Conservation (phyloP, 2,329 filamentous ascomycete genomes). For the Alternaria sp. region DNA sequence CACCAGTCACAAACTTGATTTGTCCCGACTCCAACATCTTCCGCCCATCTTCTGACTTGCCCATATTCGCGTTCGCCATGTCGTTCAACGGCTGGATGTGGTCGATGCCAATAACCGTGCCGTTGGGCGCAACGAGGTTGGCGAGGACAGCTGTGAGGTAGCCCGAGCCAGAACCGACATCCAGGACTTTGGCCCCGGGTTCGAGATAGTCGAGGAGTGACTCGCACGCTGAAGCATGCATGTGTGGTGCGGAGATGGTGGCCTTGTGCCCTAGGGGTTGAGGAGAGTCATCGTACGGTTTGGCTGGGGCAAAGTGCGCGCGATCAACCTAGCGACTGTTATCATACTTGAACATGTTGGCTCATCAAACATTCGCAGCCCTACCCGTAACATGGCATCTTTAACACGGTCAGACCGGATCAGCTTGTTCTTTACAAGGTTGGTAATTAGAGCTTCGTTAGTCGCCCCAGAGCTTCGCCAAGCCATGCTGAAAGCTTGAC, state of each 20-base stretch:
- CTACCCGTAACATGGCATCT: constrained; percentile 78
- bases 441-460: constrained; percentile 78
- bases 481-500: constrained; percentile 68
- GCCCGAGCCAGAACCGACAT: constrained; percentile 59
- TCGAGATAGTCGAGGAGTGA: constrained; percentile 65
- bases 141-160: constrained; percentile 91
- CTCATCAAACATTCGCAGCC: background rate
- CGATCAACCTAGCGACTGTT: constrained; percentile 73
- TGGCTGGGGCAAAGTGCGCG: constrained; percentile 76
- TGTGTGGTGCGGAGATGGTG: constrained; percentile 76
- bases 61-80: constrained; percentile 50
- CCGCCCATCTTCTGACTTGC: constrained; percentile 55
- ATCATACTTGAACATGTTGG: background rate
- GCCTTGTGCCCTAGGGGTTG: constrained; percentile 71
- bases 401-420: constrained; percentile 76
- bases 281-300: constrained; percentile 76
- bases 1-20: constrained; percentile 75
- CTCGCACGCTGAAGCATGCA: constrained; percentile 72
- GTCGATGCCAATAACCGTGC: constrained; percentile 56
- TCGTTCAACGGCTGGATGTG: constrained; percentile 57
- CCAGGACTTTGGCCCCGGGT: constrained; percentile 57
- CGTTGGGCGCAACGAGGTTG: constrained; percentile 67
- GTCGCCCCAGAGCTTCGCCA: constrained; percentile 82
- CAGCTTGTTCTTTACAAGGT: constrained; percentile 73
- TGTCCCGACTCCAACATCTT: constrained; percentile 67